A percentile compares a stretch with the other conserved stretches of the same genome.
These are phyloP conservation scores for Debaryomycetaceae sp. DNA, from an alignment of 1,139 yeast genomes.

Conservation along the genomic window DNA sequence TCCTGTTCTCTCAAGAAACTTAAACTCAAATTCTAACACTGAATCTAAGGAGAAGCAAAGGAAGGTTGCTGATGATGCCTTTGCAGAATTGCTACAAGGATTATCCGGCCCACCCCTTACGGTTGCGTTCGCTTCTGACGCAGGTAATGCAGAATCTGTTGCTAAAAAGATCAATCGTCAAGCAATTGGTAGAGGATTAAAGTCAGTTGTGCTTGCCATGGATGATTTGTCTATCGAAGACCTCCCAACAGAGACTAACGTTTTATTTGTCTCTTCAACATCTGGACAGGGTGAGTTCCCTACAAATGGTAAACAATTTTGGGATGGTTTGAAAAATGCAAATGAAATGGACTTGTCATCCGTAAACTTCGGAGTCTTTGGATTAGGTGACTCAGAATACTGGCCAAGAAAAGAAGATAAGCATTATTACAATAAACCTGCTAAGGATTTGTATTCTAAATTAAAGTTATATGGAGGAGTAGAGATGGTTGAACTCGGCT, in stretches of 20 bases:
- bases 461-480: slow-evolving; percentile 70
- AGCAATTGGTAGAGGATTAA: slow-evolving; percentile 83
- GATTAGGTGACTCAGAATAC: slow-evolving; percentile 90
- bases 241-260: slow-evolving; percentile 74
- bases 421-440: slow-evolving; percentile 92
- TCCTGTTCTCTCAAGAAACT: slow-evolving; percentile 76
- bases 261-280: slow-evolving; percentile 80
- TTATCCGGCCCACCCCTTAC: slow-evolving; percentile 92
- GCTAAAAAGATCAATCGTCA: slow-evolving; percentile 82
- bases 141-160: slow-evolving; percentile 84
- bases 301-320: slow-evolving; percentile 84
- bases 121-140: slow-evolving; percentile 89
- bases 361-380: slow-evolving; percentile 74
- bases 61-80: slow-evolving; percentile 73
- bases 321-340: slow-evolving; percentile 76
- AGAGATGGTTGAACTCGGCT: slow-evolving; percentile 69
- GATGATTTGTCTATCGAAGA: slow-evolving; percentile 84
- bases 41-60: slow-evolving; percentile 60
- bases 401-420: slow-evolving; percentile 98
- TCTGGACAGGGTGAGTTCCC: slow-evolving; percentile 99
- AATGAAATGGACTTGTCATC: slow-evolving; percentile 71
- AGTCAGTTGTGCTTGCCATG: slow-evolving; percentile 73
- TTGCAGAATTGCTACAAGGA: slow-evolving; percentile 73
- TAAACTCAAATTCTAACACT: slow-evolving; percentile 58
- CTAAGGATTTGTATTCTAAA: slow-evolving; percentile 64